A percentile compares a stretch with the other conserved stretches of the same genome.
These are phyloP conservation scores for Coprinopsis sp. DNA, from an alignment of 768 basidiomycete genomes.

Conservation along the genomic window DNA sequence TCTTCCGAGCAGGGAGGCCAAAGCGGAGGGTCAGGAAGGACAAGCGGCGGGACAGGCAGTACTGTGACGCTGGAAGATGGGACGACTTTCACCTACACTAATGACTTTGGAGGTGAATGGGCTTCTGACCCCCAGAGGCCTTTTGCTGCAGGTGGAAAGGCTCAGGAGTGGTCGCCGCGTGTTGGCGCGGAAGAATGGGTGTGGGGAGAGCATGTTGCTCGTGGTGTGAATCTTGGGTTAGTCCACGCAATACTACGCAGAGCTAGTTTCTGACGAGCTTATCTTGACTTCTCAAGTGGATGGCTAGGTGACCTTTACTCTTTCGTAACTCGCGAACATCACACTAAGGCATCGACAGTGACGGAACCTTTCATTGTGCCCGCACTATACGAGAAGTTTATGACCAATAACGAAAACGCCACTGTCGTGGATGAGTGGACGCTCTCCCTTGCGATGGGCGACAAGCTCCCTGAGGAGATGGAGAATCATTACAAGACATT, in stretches of 20 bases:
- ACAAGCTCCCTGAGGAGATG: constrained; percentile 60
- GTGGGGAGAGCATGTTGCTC: constrained; percentile 59
- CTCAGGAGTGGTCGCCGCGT: constrained; percentile 77
- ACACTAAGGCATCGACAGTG: constrained; percentile 26
- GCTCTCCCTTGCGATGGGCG: constrained; percentile 60
- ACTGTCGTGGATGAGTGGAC: constrained; percentile 72
- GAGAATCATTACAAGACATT: constrained; percentile 62
- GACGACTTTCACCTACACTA: constrained; percentile 71
- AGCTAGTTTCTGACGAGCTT: neutral
- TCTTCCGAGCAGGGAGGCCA: constrained; percentile 5
- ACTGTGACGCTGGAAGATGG: constrained; percentile 70
- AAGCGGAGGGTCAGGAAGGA: constrained; percentile 16
- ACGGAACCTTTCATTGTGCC: constrained; percentile 78
- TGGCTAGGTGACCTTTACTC: constrained; percentile 36
- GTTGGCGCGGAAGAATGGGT: constrained; percentile 68
- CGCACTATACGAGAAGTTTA: constrained; percentile 62
- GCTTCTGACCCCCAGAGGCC: constrained; percentile 66
- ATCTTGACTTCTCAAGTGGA: constrained; percentile 25
- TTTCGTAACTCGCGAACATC: neutral
- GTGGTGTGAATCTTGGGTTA: constrained; percentile 56
- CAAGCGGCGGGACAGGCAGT: constrained; percentile 62
- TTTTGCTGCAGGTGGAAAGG: constrained; percentile 66
- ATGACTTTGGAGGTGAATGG: constrained; percentile 81
- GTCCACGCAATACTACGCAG: neutral
- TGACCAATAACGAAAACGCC: constrained; percentile 32